Evolutionary conservation across 2,329 filamentous ascomycete species (phyloP), one percentile per base, ranked within the genome.

Genomic region (Massarina eburnea): DNA sequence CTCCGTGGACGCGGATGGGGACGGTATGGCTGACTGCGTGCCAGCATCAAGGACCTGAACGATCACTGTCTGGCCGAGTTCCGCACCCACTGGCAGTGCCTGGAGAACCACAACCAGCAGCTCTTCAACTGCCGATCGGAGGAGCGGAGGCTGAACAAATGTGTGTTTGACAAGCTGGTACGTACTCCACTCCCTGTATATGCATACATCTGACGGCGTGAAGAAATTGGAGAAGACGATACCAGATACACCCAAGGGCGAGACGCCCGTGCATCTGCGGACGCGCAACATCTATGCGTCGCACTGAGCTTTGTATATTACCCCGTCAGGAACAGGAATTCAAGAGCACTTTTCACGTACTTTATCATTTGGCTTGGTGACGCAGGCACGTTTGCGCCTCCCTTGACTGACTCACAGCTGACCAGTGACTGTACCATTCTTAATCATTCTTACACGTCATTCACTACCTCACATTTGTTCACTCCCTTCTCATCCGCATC

Each of bases 61-160:
- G 92, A 89, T 73, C 84, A 89, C 78, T 99, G 94, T 75, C 78
- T 99, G 45, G 80, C 86, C 52, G 82, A 96, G 74, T 99, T 99
- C 80, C 86, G 89, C 62, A 82, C 83, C 66, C 94, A 99, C 77
- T 99, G 91, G 91, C 80, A 89, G 65, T 99, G 94, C 68, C 81
- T 99, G 47, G 94, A 99, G 68, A 86, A 95, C 77, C 91, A 95
- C 78, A 99, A 99, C 79, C 94, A 99, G 68, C 89, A 96, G 75
- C 78, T 97, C 49, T 99, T 90, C 88, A 90, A 97, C 68, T 99
- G 94, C 78, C 84, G 94, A 62, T 85, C 84, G 65, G 79, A 82
- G 54, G 94, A 99, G 79, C 86, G 89, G 82, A 85, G 85, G 69
- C 78, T 99, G 64, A 99, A 96, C 80, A 87, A 86, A 76, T 99